These are phyloP conservation scores for Lentinus brumalis DNA, from an alignment of 768 basidiomycete genomes.

Conservation along the genomic window DNA sequence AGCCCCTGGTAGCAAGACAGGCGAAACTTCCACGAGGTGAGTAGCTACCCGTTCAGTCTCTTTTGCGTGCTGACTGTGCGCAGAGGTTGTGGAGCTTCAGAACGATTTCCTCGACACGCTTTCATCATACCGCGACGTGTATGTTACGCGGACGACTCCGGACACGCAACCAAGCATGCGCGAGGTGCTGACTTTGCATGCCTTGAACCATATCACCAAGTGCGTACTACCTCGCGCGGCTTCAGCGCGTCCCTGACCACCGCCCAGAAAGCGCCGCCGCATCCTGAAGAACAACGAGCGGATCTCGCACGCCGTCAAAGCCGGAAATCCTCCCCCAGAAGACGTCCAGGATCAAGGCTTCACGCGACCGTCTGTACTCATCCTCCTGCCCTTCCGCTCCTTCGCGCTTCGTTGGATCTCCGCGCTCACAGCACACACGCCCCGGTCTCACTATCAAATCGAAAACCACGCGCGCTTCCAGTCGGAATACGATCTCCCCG, in stretches of 20 bases:
- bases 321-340: constrained; percentile 57
- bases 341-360: constrained; percentile 96
- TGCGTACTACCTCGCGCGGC: constrained; percentile 35
- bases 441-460: constrained; percentile 72
- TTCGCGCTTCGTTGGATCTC: constrained; percentile 81
- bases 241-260: background rate
- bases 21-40: constrained; percentile 55
- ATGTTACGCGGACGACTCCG: constrained; percentile 64
- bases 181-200: constrained; percentile 76
- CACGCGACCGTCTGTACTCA: constrained; percentile 90
- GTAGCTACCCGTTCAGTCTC: background rate
- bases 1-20: constrained; percentile 56
- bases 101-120: constrained; percentile 67
- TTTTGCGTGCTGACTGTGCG: too few relatives aligned
- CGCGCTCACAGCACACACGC: constrained; percentile 77
- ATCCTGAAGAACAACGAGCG: constrained; percentile 95
- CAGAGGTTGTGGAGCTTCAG: constrained; percentile 50
- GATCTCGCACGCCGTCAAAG: constrained; percentile 69
- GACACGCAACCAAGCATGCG: constrained; percentile 64
- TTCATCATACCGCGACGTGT: constrained; percentile 75
- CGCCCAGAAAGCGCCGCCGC: constrained; percentile 78
- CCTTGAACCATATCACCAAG: constrained; percentile 90
- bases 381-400: constrained; percentile 93
- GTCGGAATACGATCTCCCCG: constrained; percentile 80
- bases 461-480: constrained; percentile 87